Percentiles rank a stretch among this genome's conserved stretches.
Evolutionary conservation across 1,284 basidiomycete species (phyloP).

Genomic region (Coniophora puteana): DNA sequence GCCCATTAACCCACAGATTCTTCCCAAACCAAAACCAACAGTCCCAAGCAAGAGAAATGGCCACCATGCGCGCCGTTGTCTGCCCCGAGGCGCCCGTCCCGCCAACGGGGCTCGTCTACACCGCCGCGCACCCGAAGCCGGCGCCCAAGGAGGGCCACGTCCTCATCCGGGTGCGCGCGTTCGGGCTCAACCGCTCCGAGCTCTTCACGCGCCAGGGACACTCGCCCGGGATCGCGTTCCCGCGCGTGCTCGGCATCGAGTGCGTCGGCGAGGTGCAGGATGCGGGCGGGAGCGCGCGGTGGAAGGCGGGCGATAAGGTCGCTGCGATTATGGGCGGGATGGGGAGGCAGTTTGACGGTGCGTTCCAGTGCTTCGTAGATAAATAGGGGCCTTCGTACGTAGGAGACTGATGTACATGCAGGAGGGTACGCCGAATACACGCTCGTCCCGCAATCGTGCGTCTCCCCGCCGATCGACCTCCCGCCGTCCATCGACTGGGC

Average conservation of each 20-base stretch:
- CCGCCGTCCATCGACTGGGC: constrained; percentile 18
- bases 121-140: constrained; percentile 14
- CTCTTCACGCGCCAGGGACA: constrained; percentile 22
- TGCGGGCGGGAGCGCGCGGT: constrained; percentile 17
- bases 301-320: constrained; percentile 21
- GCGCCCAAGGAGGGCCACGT: constrained; percentile 19
- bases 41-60: too few relatives aligned
- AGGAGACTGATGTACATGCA: constrained; percentile 2
- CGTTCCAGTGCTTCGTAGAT: neutral
- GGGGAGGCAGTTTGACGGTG: constrained; percentile 22
- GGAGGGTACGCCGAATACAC: constrained; percentile 26
- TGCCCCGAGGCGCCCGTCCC: constrained; percentile 19
- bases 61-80: constrained; percentile 20
- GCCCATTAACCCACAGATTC: too few relatives aligned
- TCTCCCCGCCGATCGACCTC: constrained; percentile 19
- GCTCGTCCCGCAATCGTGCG: constrained; percentile 21
- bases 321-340: constrained; percentile 25
- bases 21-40: too few relatives aligned
- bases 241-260: constrained; percentile 21
- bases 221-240: constrained; percentile 19
- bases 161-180: constrained; percentile 20
- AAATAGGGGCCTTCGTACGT: neutral
- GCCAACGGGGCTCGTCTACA: constrained; percentile 16
- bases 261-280: constrained; percentile 22
- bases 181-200: constrained; percentile 23